Evolutionary conservation across 768 basidiomycete species (phyloP), one percentile per base, ranked within the genome.

Genomic region (Polyporus arcularius): DNA sequence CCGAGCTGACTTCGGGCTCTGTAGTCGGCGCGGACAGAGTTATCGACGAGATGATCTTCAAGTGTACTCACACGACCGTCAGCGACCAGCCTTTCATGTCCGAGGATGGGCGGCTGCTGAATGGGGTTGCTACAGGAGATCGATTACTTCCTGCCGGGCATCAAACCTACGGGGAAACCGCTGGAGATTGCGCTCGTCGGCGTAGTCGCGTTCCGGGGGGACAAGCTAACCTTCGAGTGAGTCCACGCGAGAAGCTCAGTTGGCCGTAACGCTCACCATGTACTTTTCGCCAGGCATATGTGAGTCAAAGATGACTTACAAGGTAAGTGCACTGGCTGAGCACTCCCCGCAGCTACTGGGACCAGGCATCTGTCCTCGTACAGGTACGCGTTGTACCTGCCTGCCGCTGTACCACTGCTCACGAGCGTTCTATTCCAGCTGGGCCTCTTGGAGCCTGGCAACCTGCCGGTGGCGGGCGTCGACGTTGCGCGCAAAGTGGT

Each of bases 211-310:
- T 77, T 82, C 49, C 71, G 79, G 48, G 80, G 81, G n/a, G 80
- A 82, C 63, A 80, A 80, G 55, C 65, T 82, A 38, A 78, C 76
- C 43, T 80, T 81, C 64, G 81, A 82, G 76, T 80, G 68, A 60
- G 78, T 71, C 5, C 7, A 4, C 6, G 31, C 52, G 51, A 10
- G 21, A 57, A 26, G 18, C 46, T 64, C 32, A 15, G 15, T 4
- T 53, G 16, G 38, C 45, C 15, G 3, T 45, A 8, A 38, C n/a
- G 21, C 30, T 52, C 15, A 54, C 41, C n/a, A 2, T 14, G 46
- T 47, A 35, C 11, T 35, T 35, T 21, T 7, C 35, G 32, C 8
- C 39, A 74, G 72, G 58, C 72, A 74, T 52, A 62, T 75, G 71
- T 75, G 35, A 65, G 72, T 45, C 10, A 18, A 4, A 40, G 21